These are phyloP conservation scores for Dendrocalamus latiflorus DNA, from an alignment of 202 grass and related monocot genomes.

Conservation along the genomic window DNA sequence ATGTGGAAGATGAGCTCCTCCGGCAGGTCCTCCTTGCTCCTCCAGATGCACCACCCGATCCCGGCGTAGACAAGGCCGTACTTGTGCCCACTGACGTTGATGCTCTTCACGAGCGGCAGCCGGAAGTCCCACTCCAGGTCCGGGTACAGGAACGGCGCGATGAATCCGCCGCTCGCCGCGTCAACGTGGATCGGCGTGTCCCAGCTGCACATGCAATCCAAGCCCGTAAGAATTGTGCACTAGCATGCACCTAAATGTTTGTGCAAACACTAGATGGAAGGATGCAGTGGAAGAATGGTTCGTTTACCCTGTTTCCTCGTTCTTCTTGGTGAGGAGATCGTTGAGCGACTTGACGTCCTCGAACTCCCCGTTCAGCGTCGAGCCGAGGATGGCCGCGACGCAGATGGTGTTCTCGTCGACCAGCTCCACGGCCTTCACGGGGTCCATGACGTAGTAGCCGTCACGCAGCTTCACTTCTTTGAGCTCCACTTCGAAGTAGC, in stretches of 20 bases:
- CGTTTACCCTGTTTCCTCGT: constrained; percentile 71
- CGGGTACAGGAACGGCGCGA: constrained; percentile 96
- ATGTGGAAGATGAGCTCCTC: constrained; percentile 99
- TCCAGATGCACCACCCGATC: constrained; percentile 90
- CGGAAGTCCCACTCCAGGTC: constrained; percentile 92
- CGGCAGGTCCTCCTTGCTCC: constrained; percentile 78
- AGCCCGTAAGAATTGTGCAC: not conserved
- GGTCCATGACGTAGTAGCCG: constrained; percentile 86
- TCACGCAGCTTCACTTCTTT: constrained; percentile 90
- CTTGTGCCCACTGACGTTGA: constrained; percentile 91
- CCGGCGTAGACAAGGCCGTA: constrained; percentile 91
- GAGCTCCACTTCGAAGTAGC: constrained; percentile 97
- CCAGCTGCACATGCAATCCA: constrained; percentile 48
- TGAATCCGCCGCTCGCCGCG: constrained; percentile 92
- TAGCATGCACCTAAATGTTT: too few relatives aligned
- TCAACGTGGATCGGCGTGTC: constrained; percentile 92
- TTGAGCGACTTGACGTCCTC: constrained; percentile 90
- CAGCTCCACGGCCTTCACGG: constrained; percentile 68
- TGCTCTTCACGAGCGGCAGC: constrained; percentile 90
- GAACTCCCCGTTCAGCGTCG: constrained; percentile 87
- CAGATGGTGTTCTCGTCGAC: constrained; percentile 98
- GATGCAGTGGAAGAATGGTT: not conserved
- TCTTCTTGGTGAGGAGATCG: constrained; percentile 68
- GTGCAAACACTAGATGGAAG: not conserved
- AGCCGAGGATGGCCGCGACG: constrained; percentile 90